Evolutionary conservation across 1,284 basidiomycete species (phyloP).

Genomic region (Naganishia sp.): DNA sequence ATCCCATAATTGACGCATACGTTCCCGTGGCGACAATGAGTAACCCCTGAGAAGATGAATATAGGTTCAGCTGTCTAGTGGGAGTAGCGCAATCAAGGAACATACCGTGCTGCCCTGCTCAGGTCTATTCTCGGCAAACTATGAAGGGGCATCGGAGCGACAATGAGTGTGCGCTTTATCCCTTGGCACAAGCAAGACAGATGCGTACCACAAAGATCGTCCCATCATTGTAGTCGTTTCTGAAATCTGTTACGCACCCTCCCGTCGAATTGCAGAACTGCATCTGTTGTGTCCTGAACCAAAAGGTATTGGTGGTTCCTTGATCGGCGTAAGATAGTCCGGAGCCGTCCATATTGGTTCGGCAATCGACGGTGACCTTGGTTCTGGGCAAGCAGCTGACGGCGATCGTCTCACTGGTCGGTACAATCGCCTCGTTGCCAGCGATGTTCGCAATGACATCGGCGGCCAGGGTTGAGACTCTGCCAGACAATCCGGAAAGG

Average conservation of each 20-base stretch:
- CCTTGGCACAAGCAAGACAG: too few species aligned
- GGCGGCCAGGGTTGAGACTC: conserved; percentile 16
- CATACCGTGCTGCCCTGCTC: conserved; percentile 14
- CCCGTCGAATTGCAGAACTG: conserved; percentile 15
- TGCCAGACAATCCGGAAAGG: conserved; percentile 15
- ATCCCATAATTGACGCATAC: conserved; percentile 4
- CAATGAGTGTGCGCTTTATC: background rate
- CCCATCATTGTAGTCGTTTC: conserved; percentile 7
- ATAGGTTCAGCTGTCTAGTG: background rate
- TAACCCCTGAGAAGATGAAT: background rate
- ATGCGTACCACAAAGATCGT: conserved; percentile 15
- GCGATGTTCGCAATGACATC: conserved; percentile 18
- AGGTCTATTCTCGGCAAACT: conserved; percentile 21
- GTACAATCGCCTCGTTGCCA: background rate
- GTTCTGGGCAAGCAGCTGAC: conserved; percentile 19
- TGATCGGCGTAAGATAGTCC: conserved; percentile 2
- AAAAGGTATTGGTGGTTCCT: conserved; percentile 4
- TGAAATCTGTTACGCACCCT: background rate
- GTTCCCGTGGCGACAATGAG: conserved; percentile 9
- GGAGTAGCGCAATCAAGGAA: background rate
- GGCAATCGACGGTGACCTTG: conserved; percentile 7
- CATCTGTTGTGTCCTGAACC: conserved; percentile 11
- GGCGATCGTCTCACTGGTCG: conserved; percentile 1
- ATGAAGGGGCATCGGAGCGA: conserved; percentile 10
- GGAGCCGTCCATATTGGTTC: conserved; percentile 11